Base-by-base conservation (phyloP, 2,329 filamentous ascomycete genomes). In the Fusarium veterinarium region DNA sequence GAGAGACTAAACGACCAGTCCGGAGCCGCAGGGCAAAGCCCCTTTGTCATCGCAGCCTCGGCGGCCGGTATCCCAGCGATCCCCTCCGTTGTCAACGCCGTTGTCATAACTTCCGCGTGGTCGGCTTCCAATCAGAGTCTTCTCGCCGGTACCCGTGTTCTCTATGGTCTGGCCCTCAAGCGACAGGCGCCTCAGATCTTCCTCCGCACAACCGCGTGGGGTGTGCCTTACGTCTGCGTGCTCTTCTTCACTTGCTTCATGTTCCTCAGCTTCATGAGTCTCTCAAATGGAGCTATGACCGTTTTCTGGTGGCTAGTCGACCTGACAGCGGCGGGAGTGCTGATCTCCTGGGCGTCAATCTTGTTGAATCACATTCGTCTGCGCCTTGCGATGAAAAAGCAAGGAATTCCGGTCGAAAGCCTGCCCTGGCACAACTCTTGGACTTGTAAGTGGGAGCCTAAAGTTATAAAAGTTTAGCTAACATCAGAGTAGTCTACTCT, bases 41-140 rank as follows among this genome's bases (percentile, higher is more conserved):
- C 91, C 16, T 93, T 91, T 76, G 92, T 95, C 66, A 93, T 95
- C 70, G 93, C 92, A 23, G 90, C 91, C 41, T 85, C 87, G 16
- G 87, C 89, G 35, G 92, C 92, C 5, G 90, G 91, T 1, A 91
- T 95, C 64, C 85, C 84, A 8, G 91, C 87, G 11, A 87, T 95
- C 8, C 91, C 92, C 0, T 90, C 89, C 10, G 88, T 95, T 60
- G 91, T 95, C 81, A 95, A 95, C 79, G 92, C 92, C 40, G 86
- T 95, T 31, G 91, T 95, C 74, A 86, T 95, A 72, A 93, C 91
- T 0, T 92, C 91, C 0, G 92, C 91, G 0, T 91, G 89, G 82
- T 93, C 91, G 0, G 87, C 91, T 0, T 90, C 88, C 1, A 94
- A 94, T 74, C 90, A 91, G 72, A 89, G 87, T 76, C 83, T 95